Percentiles rank a stretch among this genome's conserved stretches.
Conservation (phyloP, 139 green algal species). For the Chlamydomonas applanata region DNA sequence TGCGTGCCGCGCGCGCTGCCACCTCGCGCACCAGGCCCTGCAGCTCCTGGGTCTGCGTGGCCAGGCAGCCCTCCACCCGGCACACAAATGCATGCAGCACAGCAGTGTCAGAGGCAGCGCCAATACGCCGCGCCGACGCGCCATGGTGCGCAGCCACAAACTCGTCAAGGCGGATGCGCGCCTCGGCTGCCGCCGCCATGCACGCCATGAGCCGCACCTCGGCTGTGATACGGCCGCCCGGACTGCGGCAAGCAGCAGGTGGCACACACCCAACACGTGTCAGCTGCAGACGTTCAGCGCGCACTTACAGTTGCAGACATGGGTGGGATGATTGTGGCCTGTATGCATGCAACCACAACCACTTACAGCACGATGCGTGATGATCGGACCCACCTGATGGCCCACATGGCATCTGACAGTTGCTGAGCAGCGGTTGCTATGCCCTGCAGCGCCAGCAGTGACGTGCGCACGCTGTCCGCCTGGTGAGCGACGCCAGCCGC, state of each 20-base stretch:
- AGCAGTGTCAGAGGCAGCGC: neutral
- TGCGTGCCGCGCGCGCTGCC: too few species aligned
- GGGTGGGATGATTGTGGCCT: too few species aligned
- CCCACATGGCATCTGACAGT: too few species aligned
- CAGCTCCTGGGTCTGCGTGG: neutral
- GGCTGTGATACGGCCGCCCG: too few species aligned
- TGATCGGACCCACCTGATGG: too few species aligned
- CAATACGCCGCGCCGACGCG: neutral
- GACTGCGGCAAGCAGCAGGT: too few species aligned
- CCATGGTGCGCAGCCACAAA: neutral
- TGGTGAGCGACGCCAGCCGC: neutral
- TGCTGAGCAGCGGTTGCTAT: neutral
- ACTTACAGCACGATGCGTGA: too few species aligned
- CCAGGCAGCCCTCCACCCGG: neutral
- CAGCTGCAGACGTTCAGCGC: too few species aligned
- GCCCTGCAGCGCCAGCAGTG: conserved; percentile 2
- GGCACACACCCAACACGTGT: too few species aligned
- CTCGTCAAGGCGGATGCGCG: neutral
- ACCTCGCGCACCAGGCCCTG: too few species aligned
- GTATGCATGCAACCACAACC: too few species aligned
- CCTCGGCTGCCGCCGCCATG: neutral
- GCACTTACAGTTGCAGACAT: too few species aligned
- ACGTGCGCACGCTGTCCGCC: neutral
- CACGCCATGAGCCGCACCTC: neutral
- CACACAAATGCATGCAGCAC: conserved; percentile 4